These are phyloP conservation scores for Austroboletus eburneus DNA, from an alignment of 768 basidiomycete species.

Conservation along the genomic window DNA sequence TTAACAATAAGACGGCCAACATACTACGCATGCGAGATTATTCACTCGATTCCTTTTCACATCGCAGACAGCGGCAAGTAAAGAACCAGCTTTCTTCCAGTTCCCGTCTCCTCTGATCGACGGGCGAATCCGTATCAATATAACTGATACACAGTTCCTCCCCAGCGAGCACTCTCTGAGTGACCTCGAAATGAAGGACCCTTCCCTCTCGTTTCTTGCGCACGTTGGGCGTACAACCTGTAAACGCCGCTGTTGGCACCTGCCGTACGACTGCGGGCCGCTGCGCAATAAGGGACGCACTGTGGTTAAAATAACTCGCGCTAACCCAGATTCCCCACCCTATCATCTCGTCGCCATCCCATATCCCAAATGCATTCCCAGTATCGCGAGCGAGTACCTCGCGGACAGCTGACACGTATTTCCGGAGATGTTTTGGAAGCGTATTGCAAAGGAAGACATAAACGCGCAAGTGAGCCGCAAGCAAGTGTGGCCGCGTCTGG, in stretches of 20 bases:
- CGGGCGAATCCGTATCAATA: conserved; percentile 33
- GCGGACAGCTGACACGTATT: conserved; percentile 46
- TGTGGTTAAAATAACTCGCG: conserved; percentile 68
- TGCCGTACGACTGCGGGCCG: too few relatives aligned
- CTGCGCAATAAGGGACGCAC: conserved; percentile 30
- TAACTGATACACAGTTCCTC: conserved; percentile 62
- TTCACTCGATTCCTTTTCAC: conserved; percentile 24
- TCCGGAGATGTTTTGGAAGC: conserved; percentile 25
- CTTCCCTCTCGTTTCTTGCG: conserved; percentile 43
- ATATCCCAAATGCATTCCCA: conserved; percentile 68
- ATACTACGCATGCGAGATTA: too few relatives aligned
- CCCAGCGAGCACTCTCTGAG: conserved; percentile 38
- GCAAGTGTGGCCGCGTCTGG: conserved; percentile 44
- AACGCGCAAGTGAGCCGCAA: conserved; percentile 49
- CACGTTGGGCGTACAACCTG: conserved; percentile 55
- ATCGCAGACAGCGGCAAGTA: conserved; percentile 46
- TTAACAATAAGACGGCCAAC: too few relatives aligned
- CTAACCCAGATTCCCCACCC: conserved; percentile 61
- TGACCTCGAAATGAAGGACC: conserved; percentile 45
- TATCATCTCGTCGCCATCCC: conserved; percentile 61
- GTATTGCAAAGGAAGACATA: conserved; percentile 49
- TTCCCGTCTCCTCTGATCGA: conserved; percentile 36
- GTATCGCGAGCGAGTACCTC: conserved; percentile 54
- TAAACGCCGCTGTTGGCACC: conserved; percentile 2
- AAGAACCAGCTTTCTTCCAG: conserved; percentile 56